Conservation (phyloP, 2,329 filamentous ascomycete species). For the Aspergillus sojae region DNA sequence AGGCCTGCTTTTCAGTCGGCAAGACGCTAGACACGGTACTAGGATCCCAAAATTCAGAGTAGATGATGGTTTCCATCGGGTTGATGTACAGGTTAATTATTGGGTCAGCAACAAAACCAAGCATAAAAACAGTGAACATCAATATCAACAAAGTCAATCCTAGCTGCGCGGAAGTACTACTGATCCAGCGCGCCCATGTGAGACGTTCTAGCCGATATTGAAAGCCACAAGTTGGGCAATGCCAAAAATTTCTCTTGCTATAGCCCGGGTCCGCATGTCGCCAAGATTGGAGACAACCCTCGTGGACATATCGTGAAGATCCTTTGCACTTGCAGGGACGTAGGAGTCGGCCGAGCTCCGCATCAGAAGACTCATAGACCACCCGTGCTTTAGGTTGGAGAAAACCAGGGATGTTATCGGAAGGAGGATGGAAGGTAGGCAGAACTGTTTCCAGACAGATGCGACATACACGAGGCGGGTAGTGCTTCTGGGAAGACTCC, state of each 20-base stretch:
- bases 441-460: slow-evolving; percentile 80
- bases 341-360: slow-evolving; percentile 74
- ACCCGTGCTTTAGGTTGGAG: slow-evolving; percentile 61
- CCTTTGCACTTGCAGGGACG: slow-evolving; percentile 94
- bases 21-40: slow-evolving; percentile 37
- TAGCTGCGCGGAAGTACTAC: slow-evolving; percentile 68
- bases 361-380: slow-evolving; percentile 73
- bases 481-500: slow-evolving; percentile 51
- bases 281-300: slow-evolving; percentile 84
- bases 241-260: slow-evolving; percentile 72
- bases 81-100: slow-evolving; percentile 88
- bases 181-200: slow-evolving; percentile 71
- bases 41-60: slow-evolving; percentile 46
- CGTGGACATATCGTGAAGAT: slow-evolving; percentile 90
- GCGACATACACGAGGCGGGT: slow-evolving; percentile 76
- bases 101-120: slow-evolving; percentile 91
- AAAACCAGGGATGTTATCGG: slow-evolving; percentile 58
- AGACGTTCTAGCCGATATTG: slow-evolving; percentile 78
- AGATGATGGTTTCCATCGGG: slow-evolving; percentile 66
- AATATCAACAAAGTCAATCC: slow-evolving; percentile 73
- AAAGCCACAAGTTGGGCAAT: slow-evolving; percentile 86
- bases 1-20: slow-evolving; percentile 52
- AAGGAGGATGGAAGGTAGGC: slow-evolving; percentile 60
- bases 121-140: slow-evolving; percentile 70
- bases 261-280: slow-evolving; percentile 70